These are phyloP conservation scores for Arthrobotrys entomopaga DNA, from an alignment of 2,329 filamentous ascomycete genomes.

Conservation along the genomic window DNA sequence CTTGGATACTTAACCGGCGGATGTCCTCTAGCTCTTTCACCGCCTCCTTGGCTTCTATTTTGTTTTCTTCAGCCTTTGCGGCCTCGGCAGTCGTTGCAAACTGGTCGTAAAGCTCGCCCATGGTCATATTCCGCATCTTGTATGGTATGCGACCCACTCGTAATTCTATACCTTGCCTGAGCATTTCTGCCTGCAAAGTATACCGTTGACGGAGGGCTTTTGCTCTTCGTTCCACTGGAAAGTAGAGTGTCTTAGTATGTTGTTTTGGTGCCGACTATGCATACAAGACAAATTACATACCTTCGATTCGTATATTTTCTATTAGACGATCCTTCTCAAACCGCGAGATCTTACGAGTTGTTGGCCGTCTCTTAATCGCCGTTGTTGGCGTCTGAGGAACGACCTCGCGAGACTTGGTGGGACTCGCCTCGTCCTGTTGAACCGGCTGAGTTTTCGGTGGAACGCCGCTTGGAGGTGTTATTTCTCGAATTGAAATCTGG, in stretches of 20 bases:
- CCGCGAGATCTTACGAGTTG: constrained; percentile 43
- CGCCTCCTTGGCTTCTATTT: constrained; percentile 24
- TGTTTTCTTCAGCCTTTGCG: constrained; percentile 15
- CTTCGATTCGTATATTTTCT: constrained; percentile 51
- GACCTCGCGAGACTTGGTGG: constrained; percentile 11
- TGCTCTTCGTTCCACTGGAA: constrained; percentile 36
- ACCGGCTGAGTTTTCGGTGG: constrained; percentile 24
- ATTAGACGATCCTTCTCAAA: constrained; percentile 53
- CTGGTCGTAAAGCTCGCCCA: constrained; percentile 52
- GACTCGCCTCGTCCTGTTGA: constrained; percentile 5
- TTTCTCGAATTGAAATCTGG: constrained; percentile 44
- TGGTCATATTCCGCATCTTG: constrained; percentile 52
- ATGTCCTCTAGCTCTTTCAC: constrained; percentile 45
- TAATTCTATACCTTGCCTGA: constrained; percentile 45
- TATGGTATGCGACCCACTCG: constrained; percentile 46
- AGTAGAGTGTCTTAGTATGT: not conserved
- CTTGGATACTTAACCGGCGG: constrained; percentile 33
- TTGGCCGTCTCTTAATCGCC: constrained; percentile 13
- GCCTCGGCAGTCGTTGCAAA: constrained; percentile 18
- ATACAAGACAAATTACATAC: constrained; percentile 7
- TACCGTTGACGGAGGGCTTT: constrained; percentile 47
- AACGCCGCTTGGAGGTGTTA: constrained; percentile 28
- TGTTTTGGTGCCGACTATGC: not conserved
- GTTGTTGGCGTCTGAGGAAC: constrained; percentile 38
- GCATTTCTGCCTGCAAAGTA: constrained; percentile 48